These are phyloP conservation scores for Globisporangium splendens DNA, from an alignment of 352 stramenopile genomes.

Conservation along the genomic window DNA sequence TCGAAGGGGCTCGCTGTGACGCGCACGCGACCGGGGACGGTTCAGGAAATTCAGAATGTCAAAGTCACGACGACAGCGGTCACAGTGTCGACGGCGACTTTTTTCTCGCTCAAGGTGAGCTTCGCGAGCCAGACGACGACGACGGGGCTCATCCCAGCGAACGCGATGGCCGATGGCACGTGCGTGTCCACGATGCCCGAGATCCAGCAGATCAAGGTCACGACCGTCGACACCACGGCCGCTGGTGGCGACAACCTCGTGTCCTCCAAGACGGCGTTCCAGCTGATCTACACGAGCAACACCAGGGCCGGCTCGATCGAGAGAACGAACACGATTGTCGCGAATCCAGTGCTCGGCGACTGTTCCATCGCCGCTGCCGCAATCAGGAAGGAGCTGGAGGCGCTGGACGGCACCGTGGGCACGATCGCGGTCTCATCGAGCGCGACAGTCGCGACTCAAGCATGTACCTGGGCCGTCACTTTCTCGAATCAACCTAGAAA, in stretches of 20 bases:
- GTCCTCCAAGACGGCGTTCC: constrained; percentile 80
- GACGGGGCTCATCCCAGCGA: constrained; percentile 84
- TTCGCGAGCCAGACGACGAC: constrained; percentile 43
- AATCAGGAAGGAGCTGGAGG: constrained; percentile 53
- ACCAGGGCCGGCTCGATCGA: constrained; percentile 37
- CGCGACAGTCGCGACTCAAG: constrained; percentile 42
- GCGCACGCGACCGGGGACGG: constrained; percentile 36
- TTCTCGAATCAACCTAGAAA: constrained; percentile 89
- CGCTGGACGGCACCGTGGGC: constrained; percentile 33
- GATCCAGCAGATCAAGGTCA: constrained; percentile 89
- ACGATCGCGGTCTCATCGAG: constrained; percentile 50
- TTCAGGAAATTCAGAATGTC: constrained; percentile 68
- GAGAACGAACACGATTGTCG: constrained; percentile 75
- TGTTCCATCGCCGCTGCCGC: constrained; percentile 63
- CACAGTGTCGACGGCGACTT: constrained; percentile 29
- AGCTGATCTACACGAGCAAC: constrained; percentile 85
- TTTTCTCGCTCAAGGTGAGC: constrained; percentile 41
- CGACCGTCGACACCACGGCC: constrained; percentile 88
- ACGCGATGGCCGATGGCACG: constrained; percentile 52
- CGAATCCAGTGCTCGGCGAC: constrained; percentile 75
- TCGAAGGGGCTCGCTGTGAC: constrained; percentile 53
- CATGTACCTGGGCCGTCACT: constrained; percentile 88
- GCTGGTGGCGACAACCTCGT: constrained; percentile 88
- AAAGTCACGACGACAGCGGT: constrained; percentile 42
- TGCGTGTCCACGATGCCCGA: constrained; percentile 71